Conservation (phyloP, 2,329 filamentous ascomycete species). For the Botrytis galanthina region DNA sequence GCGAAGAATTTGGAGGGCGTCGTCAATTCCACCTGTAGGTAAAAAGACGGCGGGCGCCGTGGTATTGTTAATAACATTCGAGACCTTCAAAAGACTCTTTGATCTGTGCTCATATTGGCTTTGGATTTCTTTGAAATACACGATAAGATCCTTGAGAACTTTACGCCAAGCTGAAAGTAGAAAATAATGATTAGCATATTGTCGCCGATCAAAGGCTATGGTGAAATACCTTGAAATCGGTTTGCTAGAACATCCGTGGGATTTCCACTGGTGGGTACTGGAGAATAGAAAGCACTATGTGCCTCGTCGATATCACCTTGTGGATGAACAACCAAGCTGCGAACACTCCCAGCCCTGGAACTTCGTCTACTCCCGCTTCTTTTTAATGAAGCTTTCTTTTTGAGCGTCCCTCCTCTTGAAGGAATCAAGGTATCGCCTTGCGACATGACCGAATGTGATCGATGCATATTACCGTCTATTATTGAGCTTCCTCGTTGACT, state of each 20-base stretch:
- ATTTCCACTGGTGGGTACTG: slow-evolving; percentile 80
- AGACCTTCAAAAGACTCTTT: slow-evolving; percentile 78
- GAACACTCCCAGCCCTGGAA: slow-evolving; percentile 81
- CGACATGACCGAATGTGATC: slow-evolving; percentile 55
- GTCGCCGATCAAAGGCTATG: neutral
- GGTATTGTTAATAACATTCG: slow-evolving; percentile 80
- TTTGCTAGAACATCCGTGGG: slow-evolving; percentile 85
- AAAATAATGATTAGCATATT: slow-evolving; percentile 9
- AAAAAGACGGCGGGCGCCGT: slow-evolving; percentile 73
- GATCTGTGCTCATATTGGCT: slow-evolving; percentile 81
- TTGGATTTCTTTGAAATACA: slow-evolving; percentile 91
- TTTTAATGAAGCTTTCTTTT: slow-evolving; percentile 81
- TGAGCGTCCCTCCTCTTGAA: slow-evolving; percentile 69
- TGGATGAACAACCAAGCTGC: slow-evolving; percentile 72
- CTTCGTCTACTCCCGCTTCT: slow-evolving; percentile 79
- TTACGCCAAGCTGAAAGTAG: slow-evolving; percentile 77
- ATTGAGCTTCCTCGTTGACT: slow-evolving; percentile 65
- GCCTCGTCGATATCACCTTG: slow-evolving; percentile 64
- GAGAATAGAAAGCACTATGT: slow-evolving; percentile 85
- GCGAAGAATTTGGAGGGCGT: slow-evolving; percentile 77
- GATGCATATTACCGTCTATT: slow-evolving; percentile 55
- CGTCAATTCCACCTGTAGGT: slow-evolving; percentile 77
- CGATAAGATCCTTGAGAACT: slow-evolving; percentile 88
- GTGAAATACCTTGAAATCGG: slow-evolving; percentile 75
- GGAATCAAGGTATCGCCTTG: slow-evolving; percentile 40